These are phyloP conservation scores for Dioscorea dumetorum DNA, from an alignment of 106 monocot species.

Conservation along the genomic window DNA sequence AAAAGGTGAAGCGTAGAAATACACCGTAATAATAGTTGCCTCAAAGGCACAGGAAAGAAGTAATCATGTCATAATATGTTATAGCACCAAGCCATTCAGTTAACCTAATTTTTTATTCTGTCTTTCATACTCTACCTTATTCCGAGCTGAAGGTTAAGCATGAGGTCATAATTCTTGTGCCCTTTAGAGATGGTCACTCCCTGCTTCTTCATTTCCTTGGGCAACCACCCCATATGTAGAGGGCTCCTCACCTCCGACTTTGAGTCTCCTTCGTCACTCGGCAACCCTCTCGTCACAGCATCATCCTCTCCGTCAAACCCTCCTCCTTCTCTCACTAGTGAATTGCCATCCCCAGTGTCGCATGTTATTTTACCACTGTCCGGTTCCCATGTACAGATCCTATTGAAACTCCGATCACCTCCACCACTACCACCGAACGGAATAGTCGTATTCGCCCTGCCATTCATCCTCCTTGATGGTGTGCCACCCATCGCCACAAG, in stretches of 20 bases:
- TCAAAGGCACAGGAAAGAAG: too few species aligned
- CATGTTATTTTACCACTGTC: conserved; percentile 43
- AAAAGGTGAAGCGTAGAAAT: too few species aligned
- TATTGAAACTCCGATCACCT: conserved; percentile 15
- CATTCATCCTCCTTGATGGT: conserved; percentile 5
- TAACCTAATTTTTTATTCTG: too few species aligned
- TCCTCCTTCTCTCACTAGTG: conserved; percentile 1
- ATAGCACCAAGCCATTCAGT: too few species aligned
- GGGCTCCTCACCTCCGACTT: conserved; percentile 5
- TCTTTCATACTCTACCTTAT: conserved; percentile 42
- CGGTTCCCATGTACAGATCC: conserved; percentile 43
- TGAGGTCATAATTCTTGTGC: conserved; percentile 95
- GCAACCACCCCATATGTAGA: conserved; percentile 21
- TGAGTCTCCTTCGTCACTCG: neutral
- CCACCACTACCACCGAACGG: conserved; percentile 13
- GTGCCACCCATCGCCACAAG: neutral
- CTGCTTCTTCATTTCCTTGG: conserved; percentile 54
- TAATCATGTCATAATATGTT: too few species aligned
- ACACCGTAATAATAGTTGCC: too few species aligned
- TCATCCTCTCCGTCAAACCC: conserved; percentile 1
- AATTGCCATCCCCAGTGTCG: conserved; percentile 28
- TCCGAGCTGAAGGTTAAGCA: conserved; percentile 97
- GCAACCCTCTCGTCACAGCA: neutral
- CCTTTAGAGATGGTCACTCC: conserved; percentile 76
- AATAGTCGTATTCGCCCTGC: conserved; percentile 12